Evolutionary conservation across 2,329 filamentous ascomycete genomes (phyloP).

Genomic region (Neofusicoccum ribis): DNA sequence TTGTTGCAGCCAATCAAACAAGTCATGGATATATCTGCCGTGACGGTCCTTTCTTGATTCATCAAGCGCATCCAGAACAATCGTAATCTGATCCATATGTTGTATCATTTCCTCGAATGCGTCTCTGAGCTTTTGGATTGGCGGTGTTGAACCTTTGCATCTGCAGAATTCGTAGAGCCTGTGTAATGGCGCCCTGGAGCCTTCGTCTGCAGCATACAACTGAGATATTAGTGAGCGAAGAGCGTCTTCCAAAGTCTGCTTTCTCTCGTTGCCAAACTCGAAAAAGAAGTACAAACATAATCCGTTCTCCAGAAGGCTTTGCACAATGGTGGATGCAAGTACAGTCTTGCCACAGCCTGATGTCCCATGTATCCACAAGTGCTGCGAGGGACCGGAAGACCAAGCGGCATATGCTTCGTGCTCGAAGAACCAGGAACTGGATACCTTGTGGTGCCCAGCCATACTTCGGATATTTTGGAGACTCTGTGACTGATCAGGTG

Average conservation of each 20-base stretch:
- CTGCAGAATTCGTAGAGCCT: not conserved
- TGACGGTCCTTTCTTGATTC: not conserved
- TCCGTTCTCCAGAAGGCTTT: not conserved
- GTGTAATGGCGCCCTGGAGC: too few species aligned
- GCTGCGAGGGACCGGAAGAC: not conserved
- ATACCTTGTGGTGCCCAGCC: not conserved
- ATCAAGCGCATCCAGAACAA: not conserved
- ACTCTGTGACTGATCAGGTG: not conserved
- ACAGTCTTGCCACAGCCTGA: constrained; percentile 8
- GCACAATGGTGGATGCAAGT: not conserved
- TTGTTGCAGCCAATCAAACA: not conserved
- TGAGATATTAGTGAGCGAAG: not conserved
- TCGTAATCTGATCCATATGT: not conserved
- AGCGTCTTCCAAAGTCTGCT: not conserved
- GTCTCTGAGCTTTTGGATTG: not conserved
- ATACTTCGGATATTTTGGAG: not conserved
- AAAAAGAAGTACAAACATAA: not conserved
- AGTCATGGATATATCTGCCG: not conserved
- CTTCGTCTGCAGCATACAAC: not conserved
- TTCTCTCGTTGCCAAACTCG: not conserved
- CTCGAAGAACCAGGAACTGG: not conserved
- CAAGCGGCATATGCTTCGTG: not conserved
- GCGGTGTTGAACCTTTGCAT: not conserved
- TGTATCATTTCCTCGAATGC: not conserved
- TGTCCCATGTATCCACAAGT: not conserved